These are phyloP conservation scores for Heliocybe sulcata DNA, from an alignment of 1,284 basidiomycete species.

Conservation along the genomic window DNA sequence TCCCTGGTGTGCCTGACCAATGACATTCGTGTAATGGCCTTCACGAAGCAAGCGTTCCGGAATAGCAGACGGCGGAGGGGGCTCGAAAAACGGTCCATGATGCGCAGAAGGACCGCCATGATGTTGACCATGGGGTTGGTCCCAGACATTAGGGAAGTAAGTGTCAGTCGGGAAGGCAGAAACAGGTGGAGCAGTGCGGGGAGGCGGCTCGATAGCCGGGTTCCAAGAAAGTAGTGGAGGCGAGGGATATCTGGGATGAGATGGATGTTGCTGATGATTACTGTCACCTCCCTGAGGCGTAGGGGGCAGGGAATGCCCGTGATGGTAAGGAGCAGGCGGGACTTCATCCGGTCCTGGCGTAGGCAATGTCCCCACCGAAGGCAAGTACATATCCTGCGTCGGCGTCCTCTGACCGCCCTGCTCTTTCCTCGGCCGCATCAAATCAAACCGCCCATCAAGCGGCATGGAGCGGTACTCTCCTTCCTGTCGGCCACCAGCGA, in stretches of 20 bases:
- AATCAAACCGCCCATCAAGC: slow-evolving; percentile 77
- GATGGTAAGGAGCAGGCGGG: slow-evolving; percentile 31
- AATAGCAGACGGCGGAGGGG: slow-evolving; percentile 48
- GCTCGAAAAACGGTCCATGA: slow-evolving; percentile 48
- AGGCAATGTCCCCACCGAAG: slow-evolving; percentile 33
- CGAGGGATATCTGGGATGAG: slow-evolving; percentile 35
- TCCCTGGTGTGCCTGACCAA: slow-evolving; percentile 26
- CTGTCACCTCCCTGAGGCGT: slow-evolving; percentile 13
- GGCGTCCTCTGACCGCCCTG: slow-evolving; percentile 13
- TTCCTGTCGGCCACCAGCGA: slow-evolving; percentile 26
- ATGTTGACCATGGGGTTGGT: slow-evolving; percentile 36
- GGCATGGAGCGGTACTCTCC: slow-evolving; percentile 79
- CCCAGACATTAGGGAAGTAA: slow-evolving; percentile 74
- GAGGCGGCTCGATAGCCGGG: slow-evolving; percentile 66
- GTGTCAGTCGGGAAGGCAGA: slow-evolving; percentile 58
- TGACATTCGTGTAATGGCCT: slow-evolving; percentile 58
- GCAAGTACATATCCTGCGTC: slow-evolving; percentile 16
- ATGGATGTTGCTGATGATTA: slow-evolving; percentile 14
- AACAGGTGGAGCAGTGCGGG: slow-evolving; percentile 41
- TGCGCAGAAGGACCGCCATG: slow-evolving; percentile 19
- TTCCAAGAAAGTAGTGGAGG: slow-evolving; percentile 64
- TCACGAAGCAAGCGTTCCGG: slow-evolving; percentile 53
- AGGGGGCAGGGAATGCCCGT: slow-evolving; percentile 16
- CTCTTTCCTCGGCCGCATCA: slow-evolving; percentile 61
- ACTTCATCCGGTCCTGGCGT: slow-evolving; percentile 53